Percentiles rank a stretch among this genome's conserved stretches.
These are phyloP conservation scores for Petunia secreta DNA, from an alignment of 257 asterid species.

Conservation along the genomic window DNA sequence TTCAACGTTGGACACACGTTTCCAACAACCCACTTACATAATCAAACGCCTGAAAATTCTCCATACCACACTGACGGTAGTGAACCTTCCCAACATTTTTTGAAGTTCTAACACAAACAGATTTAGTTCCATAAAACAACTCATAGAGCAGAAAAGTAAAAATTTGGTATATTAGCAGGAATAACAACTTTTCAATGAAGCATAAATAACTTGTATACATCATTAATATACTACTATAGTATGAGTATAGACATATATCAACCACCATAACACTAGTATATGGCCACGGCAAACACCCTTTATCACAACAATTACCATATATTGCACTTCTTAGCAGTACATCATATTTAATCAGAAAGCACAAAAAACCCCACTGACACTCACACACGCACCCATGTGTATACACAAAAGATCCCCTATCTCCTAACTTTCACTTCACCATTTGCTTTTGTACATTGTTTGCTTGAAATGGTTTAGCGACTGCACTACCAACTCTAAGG, in stretches of 20 bases:
- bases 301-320: constrained; percentile 31
- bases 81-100: not conserved
- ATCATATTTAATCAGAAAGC: constrained; percentile 31
- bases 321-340: constrained; percentile 21
- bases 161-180: not conserved
- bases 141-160: not conserved
- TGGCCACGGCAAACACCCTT: constrained; percentile 13
- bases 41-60: not conserved
- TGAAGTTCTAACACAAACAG: not conserved
- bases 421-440: constrained; percentile 46
- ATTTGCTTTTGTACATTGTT: constrained; percentile 46
- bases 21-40: constrained; percentile 24
- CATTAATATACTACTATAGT: constrained; percentile 27
- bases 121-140: not conserved
- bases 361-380: constrained; percentile 33
- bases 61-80: not conserved
- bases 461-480: constrained; percentile 27
- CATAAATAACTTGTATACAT: constrained; percentile 25
- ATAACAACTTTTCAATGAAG: not conserved
- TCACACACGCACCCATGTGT: constrained; percentile 22
- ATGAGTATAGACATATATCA: constrained; percentile 29
- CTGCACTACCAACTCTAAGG: constrained; percentile 63
- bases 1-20: constrained; percentile 11
- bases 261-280: constrained; percentile 28
- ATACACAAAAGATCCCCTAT: constrained; percentile 32